These are phyloP conservation scores for Vitis rotundifolia DNA, from an alignment of 164 flowering plant species.

Conservation along the genomic window DNA sequence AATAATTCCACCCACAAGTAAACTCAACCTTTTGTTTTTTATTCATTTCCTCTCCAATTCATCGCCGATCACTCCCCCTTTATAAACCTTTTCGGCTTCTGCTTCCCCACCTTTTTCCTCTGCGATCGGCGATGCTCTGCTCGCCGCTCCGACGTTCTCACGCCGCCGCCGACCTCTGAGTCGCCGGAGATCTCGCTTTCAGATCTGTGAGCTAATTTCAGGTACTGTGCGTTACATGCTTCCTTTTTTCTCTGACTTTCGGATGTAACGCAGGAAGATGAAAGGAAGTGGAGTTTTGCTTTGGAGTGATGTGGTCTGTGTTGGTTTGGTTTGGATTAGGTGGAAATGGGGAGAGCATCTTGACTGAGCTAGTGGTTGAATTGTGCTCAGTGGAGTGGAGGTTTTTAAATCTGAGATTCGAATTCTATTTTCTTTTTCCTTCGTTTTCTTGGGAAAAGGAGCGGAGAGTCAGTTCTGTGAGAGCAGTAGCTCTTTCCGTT, in stretches of 20 bases:
- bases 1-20: slow-evolving; percentile 25
- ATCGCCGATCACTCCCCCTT: slow-evolving; percentile 17
- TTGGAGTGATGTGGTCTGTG: background rate
- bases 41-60: slow-evolving; percentile 12
- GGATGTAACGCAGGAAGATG: background rate
- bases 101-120: background rate
- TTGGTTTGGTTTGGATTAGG: background rate
- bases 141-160: background rate
- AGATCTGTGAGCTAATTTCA: slow-evolving; percentile 1
- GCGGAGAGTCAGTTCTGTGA: background rate
- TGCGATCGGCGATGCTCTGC: background rate
- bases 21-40: slow-evolving; percentile 2
- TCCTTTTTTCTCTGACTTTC: slow-evolving; percentile 6
- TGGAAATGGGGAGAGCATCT: background rate
- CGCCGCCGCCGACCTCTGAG: slow-evolving; percentile 1
- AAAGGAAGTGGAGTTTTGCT: background rate
- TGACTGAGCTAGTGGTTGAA: background rate
- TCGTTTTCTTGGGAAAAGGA: background rate
- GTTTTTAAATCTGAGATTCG: background rate
- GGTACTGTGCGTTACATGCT: slow-evolving; percentile 1
- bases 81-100: no score
- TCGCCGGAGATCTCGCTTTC: slow-evolving; percentile 7
- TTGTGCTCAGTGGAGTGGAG: background rate
- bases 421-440: background rate
- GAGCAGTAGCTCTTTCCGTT: background rate